Evolutionary conservation across 78 protist genomes (phyloP).

Genomic region (Polysphondylium violaceum): DNA sequence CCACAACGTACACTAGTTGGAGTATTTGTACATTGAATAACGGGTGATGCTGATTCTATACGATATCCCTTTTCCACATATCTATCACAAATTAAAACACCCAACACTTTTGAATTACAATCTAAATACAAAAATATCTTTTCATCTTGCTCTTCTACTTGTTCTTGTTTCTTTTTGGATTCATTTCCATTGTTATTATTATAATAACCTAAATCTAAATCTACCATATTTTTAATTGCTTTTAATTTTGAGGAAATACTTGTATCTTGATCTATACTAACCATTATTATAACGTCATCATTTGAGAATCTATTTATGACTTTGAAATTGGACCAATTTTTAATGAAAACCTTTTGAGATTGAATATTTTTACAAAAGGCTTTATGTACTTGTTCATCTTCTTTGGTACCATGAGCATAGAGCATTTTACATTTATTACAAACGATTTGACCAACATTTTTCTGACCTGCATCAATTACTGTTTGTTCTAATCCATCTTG

Average conservation of each 20-base stretch:
- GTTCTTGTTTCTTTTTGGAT: not conserved
- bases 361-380: conserved; percentile 26
- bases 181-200: not conserved
- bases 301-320: conserved; percentile 23
- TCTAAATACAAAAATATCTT: conserved; percentile 49
- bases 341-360: conserved; percentile 30
- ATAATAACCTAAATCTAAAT: conserved; percentile 23
- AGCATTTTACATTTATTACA: conserved; percentile 68
- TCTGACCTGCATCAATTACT: conserved; percentile 59
- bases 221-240: conserved; percentile 12
- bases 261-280: not conserved
- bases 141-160: conserved; percentile 27
- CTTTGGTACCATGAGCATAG: conserved; percentile 35
- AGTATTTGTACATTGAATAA: conserved; percentile 10
- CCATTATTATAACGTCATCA: conserved; percentile 20
- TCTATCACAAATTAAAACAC: conserved; percentile 46
- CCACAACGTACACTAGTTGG: conserved; percentile 34
- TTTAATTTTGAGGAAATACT: conserved; percentile 4
- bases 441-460: conserved; percentile 37
- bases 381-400: conserved; percentile 51
- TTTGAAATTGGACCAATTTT: conserved; percentile 13
- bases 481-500: conserved; percentile 36
- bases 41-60: not conserved
- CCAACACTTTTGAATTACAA: conserved; percentile 20
- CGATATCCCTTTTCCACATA: conserved; percentile 8